A percentile compares a stretch with the other conserved stretches of the same genome.
These are phyloP conservation scores for Skeletonema costatum DNA, from an alignment of 108 stramenopile species.

Conservation along the genomic window DNA sequence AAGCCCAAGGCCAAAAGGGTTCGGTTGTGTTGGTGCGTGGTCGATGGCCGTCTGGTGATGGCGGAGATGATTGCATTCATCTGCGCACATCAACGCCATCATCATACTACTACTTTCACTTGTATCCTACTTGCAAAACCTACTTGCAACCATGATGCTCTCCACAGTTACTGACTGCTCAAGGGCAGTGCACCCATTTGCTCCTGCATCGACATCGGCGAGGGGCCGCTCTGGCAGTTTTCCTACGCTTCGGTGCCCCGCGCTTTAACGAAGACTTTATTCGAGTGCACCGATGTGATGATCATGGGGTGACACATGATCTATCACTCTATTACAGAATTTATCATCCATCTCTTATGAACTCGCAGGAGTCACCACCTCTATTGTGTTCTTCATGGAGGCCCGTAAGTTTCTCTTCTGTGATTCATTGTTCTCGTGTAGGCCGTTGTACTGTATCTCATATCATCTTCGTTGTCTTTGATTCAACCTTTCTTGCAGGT, in stretches of 20 bases:
- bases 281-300: conserved; percentile 17
- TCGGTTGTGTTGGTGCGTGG: too few species aligned
- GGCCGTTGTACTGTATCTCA: neutral
- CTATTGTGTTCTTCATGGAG: conserved; percentile 46
- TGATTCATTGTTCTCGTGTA: neutral
- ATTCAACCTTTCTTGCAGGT: conserved; percentile 15
- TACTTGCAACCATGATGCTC: neutral
- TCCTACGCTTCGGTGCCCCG: conserved; percentile 25
- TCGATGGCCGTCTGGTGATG: too few species aligned
- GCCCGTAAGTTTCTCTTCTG: conserved; percentile 44
- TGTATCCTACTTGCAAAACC: too few species aligned
- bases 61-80: too few species aligned
- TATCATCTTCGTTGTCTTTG: neutral
- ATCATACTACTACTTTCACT: too few species aligned
- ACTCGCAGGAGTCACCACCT: conserved; percentile 37
- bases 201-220: neutral
- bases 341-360: conserved; percentile 40
- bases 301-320: neutral
- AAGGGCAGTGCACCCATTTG: neutral
- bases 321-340: conserved; percentile 36
- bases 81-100: too few species aligned
- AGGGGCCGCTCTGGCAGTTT: neutral
- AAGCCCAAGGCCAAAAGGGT: too few species aligned
- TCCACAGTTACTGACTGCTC: neutral
- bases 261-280: conserved; percentile 35